Evolutionary conservation across 1,284 basidiomycete species (phyloP), one percentile per base, ranked within the genome.

Genomic region (Malassezia equina): DNA sequence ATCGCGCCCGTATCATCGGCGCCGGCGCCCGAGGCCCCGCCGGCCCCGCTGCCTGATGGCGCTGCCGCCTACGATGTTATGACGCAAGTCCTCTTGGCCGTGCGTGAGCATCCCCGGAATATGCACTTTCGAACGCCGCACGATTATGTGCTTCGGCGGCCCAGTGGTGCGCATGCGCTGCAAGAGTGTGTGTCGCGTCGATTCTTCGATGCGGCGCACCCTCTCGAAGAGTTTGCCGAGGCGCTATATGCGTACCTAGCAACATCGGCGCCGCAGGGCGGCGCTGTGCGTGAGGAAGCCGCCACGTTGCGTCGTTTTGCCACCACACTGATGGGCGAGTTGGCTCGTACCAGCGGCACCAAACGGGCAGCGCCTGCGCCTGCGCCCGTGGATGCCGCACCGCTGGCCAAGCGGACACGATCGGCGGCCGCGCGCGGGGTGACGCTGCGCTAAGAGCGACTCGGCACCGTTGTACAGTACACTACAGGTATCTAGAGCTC

Each of bases 401-500:
- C 53, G 12, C 15, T 50, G 9, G 53, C 48, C 3, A 56, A 56
- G 44, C 54, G 54, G 7, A 45, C 53, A 19, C 53, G 53, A 3
- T 47, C 36, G 6, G 32, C 32, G 17, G 53, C 25, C 11, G 47
- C 19, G 21, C 47, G 23, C 21, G 34, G 7, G 17, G 33, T 39
- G 23, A 13, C 36, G 23, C 12, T 25, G 53, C 52, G 46, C 24
- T 28, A 34, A 11, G 21, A 21, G 15, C 21, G 33, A 19, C 46
- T 9, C 23, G 28, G 32, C 27, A 40, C 17, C 24, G 53, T 47
- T 36, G n/a, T 28, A 34, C 44, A 40, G 47, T 49, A 49, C 34
- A 36, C 23, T 51, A 43, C 28, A 43, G 21, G 36, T 42, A 42
- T 45, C 41, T 54, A 61, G 21, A 62, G 55, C 53, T 62, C 60